These are phyloP conservation scores for Talaromyces proteolyticus DNA, from an alignment of 495 filamentous ascomycete species.

Conservation along the genomic window DNA sequence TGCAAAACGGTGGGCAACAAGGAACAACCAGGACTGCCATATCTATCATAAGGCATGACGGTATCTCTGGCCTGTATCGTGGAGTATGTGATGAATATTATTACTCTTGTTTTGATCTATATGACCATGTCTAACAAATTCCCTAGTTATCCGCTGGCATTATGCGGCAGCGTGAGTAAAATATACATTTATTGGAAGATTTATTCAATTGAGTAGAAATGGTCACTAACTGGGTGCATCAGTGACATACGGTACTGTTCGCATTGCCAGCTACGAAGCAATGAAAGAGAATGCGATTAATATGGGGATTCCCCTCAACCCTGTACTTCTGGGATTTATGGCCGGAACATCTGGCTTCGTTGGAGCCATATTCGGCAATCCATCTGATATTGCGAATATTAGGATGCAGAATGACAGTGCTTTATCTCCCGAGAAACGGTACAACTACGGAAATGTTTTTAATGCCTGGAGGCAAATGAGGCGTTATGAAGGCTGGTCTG, in stretches of 20 bases:
- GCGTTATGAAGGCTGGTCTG: slow-evolving; percentile 58
- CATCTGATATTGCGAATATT: slow-evolving; percentile 84
- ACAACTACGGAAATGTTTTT: slow-evolving; percentile 75
- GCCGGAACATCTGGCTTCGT: slow-evolving; percentile 71
- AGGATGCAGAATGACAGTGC: slow-evolving; percentile 90
- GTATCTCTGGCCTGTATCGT: slow-evolving; percentile 24
- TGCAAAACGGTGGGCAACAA: slow-evolving; percentile 16
- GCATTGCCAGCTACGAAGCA: slow-evolving; percentile 53
- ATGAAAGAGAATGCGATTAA: slow-evolving; percentile 60
- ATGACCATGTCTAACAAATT: not conserved
- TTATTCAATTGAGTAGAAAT: too few species aligned
- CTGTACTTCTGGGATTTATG: slow-evolving; percentile 62
- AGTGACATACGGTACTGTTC: slow-evolving; percentile 36
- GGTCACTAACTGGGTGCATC: not conserved
- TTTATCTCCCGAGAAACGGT: slow-evolving; percentile 55
- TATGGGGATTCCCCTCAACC: slow-evolving; percentile 35
- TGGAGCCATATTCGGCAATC: slow-evolving; percentile 78
- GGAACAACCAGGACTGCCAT: slow-evolving; percentile 25
- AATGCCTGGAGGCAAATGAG: slow-evolving; percentile 78
- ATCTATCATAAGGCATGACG: slow-evolving; percentile 23
- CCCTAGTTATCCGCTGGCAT: slow-evolving; percentile 18
- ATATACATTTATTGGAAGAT: not conserved
- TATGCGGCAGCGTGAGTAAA: slow-evolving; percentile 17
- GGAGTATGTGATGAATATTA: slow-evolving; percentile 18
- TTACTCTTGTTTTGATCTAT: not conserved